These are phyloP conservation scores for Perkinsus marinus DNA, from an alignment of 169 alveolate species.

Conservation along the genomic window DNA sequence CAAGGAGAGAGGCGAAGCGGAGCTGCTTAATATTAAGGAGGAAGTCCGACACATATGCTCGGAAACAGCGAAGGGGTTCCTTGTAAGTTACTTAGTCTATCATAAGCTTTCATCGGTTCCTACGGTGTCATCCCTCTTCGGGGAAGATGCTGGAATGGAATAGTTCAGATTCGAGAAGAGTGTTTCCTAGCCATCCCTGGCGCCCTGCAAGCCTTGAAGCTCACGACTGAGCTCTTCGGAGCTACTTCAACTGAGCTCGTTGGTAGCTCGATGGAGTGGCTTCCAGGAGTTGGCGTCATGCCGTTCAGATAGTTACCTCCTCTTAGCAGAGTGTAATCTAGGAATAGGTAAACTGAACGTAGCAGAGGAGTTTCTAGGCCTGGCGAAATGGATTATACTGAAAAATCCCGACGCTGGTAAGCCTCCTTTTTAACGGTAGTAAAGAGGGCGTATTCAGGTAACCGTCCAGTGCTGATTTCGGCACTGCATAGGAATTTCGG, in stretches of 20 bases:
- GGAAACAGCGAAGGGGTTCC: background rate
- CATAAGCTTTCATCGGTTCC: background rate
- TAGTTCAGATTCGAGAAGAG: background rate
- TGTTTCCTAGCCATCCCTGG: background rate
- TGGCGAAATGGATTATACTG: background rate
- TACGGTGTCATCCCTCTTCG: too few relatives aligned
- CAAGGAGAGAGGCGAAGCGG: background rate
- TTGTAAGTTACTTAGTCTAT: background rate
- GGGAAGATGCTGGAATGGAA: background rate
- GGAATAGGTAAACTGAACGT: background rate
- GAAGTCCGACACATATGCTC: background rate
- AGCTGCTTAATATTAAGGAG: background rate
- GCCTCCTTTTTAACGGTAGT: background rate
- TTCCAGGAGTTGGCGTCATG: background rate
- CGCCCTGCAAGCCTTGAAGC: background rate
- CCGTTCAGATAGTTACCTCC: background rate
- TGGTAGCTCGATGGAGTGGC: background rate
- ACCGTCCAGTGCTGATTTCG: background rate
- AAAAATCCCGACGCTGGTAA: background rate
- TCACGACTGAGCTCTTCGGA: background rate
- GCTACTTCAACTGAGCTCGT: background rate
- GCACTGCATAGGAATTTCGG: background rate
- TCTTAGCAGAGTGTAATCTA: background rate
- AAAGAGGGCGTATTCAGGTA: background rate
- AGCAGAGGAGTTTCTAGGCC: background rate